Conservation (phyloP, 345 rosid species). For the Euclidium syriacum region DNA sequence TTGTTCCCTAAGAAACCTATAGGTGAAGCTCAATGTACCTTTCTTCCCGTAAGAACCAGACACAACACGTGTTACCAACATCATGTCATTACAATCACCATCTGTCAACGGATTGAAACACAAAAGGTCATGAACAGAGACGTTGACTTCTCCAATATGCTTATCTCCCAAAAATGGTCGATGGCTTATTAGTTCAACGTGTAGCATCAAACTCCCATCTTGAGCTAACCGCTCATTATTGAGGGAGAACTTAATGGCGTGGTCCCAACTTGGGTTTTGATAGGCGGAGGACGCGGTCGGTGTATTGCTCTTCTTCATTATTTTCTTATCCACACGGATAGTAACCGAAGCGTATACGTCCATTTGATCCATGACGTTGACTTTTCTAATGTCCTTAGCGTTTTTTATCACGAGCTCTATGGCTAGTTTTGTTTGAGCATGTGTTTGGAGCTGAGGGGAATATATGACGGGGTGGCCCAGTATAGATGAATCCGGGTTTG, state of each 20-base stretch:
- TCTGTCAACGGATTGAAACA: neutral
- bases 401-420: constrained; percentile 17
- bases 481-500: no score
- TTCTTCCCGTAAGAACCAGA: constrained; percentile 51
- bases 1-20: constrained; percentile 26
- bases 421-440: no score
- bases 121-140: constrained; percentile 48
- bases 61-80: constrained; percentile 47
- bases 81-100: neutral
- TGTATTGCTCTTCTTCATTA: constrained; percentile 29
- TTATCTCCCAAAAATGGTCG: constrained; percentile 42
- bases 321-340: constrained; percentile 36
- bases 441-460: no score
- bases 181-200: constrained; percentile 43
- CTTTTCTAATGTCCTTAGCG: constrained; percentile 48
- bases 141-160: no score
- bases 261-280: constrained; percentile 51
- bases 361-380: constrained; percentile 51
- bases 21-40: constrained; percentile 51
- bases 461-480: no score
- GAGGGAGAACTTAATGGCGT: constrained; percentile 44
- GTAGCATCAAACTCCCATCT: constrained; percentile 36
- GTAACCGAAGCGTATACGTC: constrained; percentile 51
- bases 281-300: constrained; percentile 35
- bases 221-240: constrained; percentile 30